phyloP scores from a whole-genome alignment of 2,329 filamentous ascomycete genomes.

The Exophiala calicioides region DNA sequence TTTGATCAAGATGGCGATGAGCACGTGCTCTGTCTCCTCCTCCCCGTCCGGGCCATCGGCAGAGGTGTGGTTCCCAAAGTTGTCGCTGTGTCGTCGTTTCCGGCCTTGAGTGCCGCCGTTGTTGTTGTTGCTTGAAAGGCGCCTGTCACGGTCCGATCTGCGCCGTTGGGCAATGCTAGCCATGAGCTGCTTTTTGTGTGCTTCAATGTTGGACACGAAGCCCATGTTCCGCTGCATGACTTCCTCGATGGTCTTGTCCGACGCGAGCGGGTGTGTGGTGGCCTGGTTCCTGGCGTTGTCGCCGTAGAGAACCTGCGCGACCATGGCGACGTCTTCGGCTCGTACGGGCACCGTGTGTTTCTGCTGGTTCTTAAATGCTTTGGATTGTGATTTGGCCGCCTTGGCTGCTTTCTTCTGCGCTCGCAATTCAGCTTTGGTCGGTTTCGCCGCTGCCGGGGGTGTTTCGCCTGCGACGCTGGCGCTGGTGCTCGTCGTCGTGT shows the following conservation, averaged over 20 bases:
- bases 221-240: constrained; percentile 29
- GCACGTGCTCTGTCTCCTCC: constrained; percentile 26
- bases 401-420: constrained; percentile 29
- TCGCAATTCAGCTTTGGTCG: constrained; percentile 27
- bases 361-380: constrained; percentile 30
- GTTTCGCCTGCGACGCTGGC: too few species aligned
- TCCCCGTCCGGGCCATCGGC: constrained; percentile 8
- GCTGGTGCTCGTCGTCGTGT: constrained; percentile 14
- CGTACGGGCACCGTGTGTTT: constrained; percentile 23
- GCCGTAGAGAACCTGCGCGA: constrained; percentile 27
- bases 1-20: constrained; percentile 26
- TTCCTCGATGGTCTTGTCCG: constrained; percentile 31
- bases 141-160: constrained; percentile 22
- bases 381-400: constrained; percentile 25
- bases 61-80: constrained; percentile 1
- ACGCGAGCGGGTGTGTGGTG: constrained; percentile 24
- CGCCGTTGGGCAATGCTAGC: constrained; percentile 21
- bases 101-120: constrained; percentile 5
- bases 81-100: constrained; percentile 12
- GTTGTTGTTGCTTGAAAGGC: constrained; percentile 6
- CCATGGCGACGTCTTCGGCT: constrained; percentile 23
- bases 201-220: constrained; percentile 27
- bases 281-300: constrained; percentile 5
- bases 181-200: constrained; percentile 27
- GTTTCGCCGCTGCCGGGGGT: constrained; percentile 12